Conservation (phyloP, 148 eudicot species). For the Tetragonia tetragonoides region DNA sequence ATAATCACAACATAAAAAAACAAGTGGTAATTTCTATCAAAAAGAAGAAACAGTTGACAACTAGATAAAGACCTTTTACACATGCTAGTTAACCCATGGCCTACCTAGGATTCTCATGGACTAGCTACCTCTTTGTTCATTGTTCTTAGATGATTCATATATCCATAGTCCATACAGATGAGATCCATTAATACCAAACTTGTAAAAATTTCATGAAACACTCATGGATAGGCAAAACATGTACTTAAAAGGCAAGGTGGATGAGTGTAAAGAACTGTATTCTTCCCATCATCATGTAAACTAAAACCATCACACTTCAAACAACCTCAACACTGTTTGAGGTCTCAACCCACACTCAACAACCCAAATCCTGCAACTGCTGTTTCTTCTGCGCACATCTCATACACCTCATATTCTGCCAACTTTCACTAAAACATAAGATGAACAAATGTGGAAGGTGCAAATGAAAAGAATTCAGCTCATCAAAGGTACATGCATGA, state of each 20-base stretch:
- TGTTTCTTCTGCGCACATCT: neutral
- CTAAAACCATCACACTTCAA: neutral
- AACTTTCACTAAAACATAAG: neutral
- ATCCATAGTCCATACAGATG: neutral
- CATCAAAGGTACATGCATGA: neutral
- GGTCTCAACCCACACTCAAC: neutral
- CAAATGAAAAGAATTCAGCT: neutral
- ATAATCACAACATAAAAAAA: conserved; percentile 1
- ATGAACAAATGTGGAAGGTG: neutral
- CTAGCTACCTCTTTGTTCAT: neutral
- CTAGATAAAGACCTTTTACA: neutral
- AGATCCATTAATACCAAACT: neutral
- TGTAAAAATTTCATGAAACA: neutral
- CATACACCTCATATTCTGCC: neutral
- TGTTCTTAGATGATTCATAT: neutral
- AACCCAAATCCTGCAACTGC: neutral
- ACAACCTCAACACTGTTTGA: neutral
- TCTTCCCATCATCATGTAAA: neutral
- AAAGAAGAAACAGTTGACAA: neutral
- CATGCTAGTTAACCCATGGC: neutral
- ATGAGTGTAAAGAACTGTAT: neutral
- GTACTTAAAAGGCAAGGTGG: neutral
- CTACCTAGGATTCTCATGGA: neutral
- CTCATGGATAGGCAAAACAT: conserved; percentile 1
- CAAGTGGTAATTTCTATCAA: no score